Percentiles rank a stretch among this genome's conserved stretches.
Evolutionary conservation across 176 grass and related monocot genomes (phyloP).

Genomic region (Juncus inflexus): DNA sequence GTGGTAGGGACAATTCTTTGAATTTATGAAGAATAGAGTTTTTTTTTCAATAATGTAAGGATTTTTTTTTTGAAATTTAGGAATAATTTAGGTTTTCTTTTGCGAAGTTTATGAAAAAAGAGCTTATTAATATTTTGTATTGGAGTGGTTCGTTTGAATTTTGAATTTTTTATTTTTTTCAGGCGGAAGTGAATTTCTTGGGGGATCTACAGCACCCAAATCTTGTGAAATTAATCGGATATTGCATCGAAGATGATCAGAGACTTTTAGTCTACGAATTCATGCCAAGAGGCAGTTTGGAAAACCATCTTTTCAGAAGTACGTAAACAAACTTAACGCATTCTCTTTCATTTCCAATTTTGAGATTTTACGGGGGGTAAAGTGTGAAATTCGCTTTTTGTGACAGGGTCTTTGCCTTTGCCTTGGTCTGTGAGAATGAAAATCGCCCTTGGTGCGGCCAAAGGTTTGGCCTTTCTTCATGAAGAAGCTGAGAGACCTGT

Average conservation of each 20-base stretch:
- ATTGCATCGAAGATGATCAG: slow-evolving; percentile 99
- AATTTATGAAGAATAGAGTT: no score
- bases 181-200: slow-evolving; percentile 99
- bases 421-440: slow-evolving; percentile 95
- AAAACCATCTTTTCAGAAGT: slow-evolving; percentile 99
- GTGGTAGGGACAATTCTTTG: no score
- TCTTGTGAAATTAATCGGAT: slow-evolving; percentile 94
- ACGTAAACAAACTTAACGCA: slow-evolving; percentile 20
- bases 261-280: slow-evolving; percentile 96
- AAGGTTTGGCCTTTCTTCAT: slow-evolving; percentile 92
- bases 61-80: no score
- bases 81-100: no score
- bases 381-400: background rate
- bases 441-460: slow-evolving; percentile 97
- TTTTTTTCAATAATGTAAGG: no score
- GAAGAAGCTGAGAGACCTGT: slow-evolving; percentile 99
- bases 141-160: background rate
- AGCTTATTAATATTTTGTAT: background rate
- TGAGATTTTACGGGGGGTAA: background rate
- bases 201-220: slow-evolving; percentile 95
- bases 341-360: slow-evolving; percentile 5
- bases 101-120: no score
- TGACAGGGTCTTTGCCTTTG: slow-evolving; percentile 69
- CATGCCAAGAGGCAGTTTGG: slow-evolving; percentile 97
- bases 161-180: background rate